Conservation (phyloP, 306 rosid genomes). For the Glycine soja region DNA sequence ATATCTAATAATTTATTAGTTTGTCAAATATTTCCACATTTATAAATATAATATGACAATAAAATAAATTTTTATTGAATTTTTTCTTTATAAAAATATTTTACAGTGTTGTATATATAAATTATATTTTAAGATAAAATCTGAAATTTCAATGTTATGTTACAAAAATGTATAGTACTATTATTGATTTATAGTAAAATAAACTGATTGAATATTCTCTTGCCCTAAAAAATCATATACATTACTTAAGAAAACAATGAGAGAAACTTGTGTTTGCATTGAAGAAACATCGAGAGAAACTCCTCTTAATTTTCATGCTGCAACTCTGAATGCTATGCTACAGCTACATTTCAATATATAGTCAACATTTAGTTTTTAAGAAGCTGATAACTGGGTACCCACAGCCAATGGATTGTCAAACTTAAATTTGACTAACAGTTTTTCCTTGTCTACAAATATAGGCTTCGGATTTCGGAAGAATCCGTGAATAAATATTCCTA, state of each 20-base stretch:
- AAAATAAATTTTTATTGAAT: too few relatives aligned
- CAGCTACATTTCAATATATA: background rate
- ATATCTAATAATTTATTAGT: too few relatives aligned
- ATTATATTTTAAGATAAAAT: too few relatives aligned
- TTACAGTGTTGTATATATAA: too few relatives aligned
- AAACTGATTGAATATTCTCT: background rate
- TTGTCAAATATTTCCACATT: too few relatives aligned
- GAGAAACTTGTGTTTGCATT: background rate
- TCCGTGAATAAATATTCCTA: background rate
- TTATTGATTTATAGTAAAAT: background rate
- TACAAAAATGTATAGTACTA: background rate
- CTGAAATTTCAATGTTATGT: background rate
- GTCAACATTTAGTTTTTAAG: slow-evolving; percentile 1
- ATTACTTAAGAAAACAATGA: background rate
- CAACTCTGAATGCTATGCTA: background rate
- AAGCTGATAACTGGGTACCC: slow-evolving; percentile 12
- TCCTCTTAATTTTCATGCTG: background rate
- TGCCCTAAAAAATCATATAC: too few relatives aligned
- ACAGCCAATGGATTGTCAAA: background rate
- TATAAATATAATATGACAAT: too few relatives aligned
- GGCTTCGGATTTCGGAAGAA: background rate
- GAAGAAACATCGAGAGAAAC: background rate
- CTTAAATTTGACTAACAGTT: background rate
- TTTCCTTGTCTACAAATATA: background rate
- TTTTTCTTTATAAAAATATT: too few relatives aligned